phyloP scores from a whole-genome alignment of 306 rosid species.

The Castanea mollissima region DNA sequence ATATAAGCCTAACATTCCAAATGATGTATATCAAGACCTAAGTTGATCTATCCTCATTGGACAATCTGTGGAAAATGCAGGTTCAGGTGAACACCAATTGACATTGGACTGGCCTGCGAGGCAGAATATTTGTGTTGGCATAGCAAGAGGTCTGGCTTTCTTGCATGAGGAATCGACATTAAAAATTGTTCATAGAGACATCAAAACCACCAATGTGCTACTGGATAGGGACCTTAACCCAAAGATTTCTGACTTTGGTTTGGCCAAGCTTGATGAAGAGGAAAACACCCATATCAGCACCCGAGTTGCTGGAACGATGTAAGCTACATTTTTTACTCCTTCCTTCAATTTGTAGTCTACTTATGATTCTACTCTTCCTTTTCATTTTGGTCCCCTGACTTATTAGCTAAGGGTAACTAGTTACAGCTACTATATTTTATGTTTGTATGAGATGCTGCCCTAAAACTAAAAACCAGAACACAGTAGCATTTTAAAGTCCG shows the following conservation, averaged over 20 bases:
- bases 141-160: constrained; percentile 59
- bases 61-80: neutral
- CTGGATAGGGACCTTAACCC: constrained; percentile 54
- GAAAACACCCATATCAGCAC: constrained; percentile 56
- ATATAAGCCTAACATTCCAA: too few species aligned
- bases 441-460: neutral
- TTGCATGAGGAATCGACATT: constrained; percentile 61
- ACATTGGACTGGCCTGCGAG: constrained; percentile 57
- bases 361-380: neutral
- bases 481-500: neutral
- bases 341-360: neutral
- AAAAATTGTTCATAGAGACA: constrained; percentile 71
- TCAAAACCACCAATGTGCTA: constrained; percentile 56
- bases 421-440: neutral
- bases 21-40: too few species aligned
- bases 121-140: constrained; percentile 57
- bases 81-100: constrained; percentile 18
- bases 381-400: neutral
- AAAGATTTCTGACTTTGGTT: constrained; percentile 69
- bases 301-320: constrained; percentile 48
- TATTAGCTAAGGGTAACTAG: neutral
- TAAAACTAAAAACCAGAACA: neutral
- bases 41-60: too few species aligned
- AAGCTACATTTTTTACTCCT: neutral
- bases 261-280: constrained; percentile 65